These are phyloP conservation scores for Coemansia sp. DNA, from an alignment of 192 early-diverging fungal genomes.

Conservation along the genomic window DNA sequence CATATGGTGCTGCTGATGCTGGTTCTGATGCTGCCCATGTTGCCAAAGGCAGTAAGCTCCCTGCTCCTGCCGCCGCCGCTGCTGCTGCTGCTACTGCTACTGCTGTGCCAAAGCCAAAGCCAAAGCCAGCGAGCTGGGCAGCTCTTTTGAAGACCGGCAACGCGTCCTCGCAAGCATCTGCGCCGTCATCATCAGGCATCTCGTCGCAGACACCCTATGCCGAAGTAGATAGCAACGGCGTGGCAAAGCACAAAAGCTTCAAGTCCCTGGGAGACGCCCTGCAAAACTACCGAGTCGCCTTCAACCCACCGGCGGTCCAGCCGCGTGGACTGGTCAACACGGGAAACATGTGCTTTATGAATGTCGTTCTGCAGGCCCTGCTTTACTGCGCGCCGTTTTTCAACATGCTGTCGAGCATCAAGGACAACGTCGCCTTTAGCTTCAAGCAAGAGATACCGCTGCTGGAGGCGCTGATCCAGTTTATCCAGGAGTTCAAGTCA, in stretches of 20 bases:
- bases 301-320: conserved; percentile 53
- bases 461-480: conserved; percentile 70
- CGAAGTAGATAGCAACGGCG: conserved; percentile 54
- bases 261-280: conserved; percentile 39
- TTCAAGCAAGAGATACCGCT: conserved; percentile 78
- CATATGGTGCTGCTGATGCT: not conserved
- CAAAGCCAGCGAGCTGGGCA: conserved; percentile 44
- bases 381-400: conserved; percentile 90
- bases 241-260: conserved; percentile 16
- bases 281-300: conserved; percentile 19
- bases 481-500: conserved; percentile 44
- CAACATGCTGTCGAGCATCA: conserved; percentile 72
- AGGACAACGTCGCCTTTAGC: conserved; percentile 61
- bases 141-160: conserved; percentile 23
- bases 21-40: not conserved
- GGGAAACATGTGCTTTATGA: conserved; percentile 99
- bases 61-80: not conserved
- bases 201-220: not conserved
- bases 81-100: not conserved
- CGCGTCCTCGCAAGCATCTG: not conserved
- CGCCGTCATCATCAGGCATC: not conserved
- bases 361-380: conserved; percentile 92
- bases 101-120: conserved; percentile 14
- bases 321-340: conserved; percentile 94
- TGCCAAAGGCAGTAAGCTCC: not conserved